Evolutionary conservation across 768 basidiomycete species (phyloP).

Genomic region (Tulasnella sp.): DNA sequence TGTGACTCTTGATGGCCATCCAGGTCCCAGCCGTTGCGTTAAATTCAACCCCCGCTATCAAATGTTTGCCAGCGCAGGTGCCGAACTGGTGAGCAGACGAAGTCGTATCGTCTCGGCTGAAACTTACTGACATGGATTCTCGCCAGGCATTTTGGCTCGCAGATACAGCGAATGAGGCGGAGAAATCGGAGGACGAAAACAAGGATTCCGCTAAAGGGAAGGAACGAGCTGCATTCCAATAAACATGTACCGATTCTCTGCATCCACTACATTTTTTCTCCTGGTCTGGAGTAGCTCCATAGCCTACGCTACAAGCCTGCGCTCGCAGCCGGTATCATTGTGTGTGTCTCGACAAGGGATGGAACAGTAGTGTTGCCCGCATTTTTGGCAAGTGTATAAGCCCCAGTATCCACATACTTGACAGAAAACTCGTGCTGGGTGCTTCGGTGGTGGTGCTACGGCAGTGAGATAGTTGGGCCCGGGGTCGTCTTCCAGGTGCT

Average conservation of each 20-base stretch:
- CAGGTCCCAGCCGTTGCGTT: conserved; percentile 76
- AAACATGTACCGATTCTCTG: background rate
- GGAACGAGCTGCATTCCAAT: conserved; percentile 36
- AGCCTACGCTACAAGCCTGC: conserved; percentile 41
- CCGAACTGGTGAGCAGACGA: conserved; percentile 59
- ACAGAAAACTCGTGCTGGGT: conserved; percentile 66
- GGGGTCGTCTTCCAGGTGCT: conserved; percentile 55
- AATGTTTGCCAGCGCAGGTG: conserved; percentile 81
- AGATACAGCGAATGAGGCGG: conserved; percentile 57
- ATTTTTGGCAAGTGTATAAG: conserved; percentile 66
- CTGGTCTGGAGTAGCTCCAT: background rate
- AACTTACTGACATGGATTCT: conserved; percentile 7
- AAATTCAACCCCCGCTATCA: conserved; percentile 82
- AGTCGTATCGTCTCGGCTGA: conserved; percentile 15
- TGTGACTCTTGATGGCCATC: conserved; percentile 62
- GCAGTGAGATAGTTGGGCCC: conserved; percentile 68
- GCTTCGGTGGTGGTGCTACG: conserved; percentile 46
- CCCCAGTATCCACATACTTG: conserved; percentile 86
- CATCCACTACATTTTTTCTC: background rate
- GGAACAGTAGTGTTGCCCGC: conserved; percentile 70
- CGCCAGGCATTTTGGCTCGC: conserved; percentile 50
- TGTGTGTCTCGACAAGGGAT: conserved; percentile 65
- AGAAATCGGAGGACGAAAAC: conserved; percentile 63
- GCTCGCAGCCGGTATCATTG: conserved; percentile 72
- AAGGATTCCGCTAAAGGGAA: conserved; percentile 28